phyloP scores from a whole-genome alignment of 83 land plant species.

The Picea engelmannii region DNA sequence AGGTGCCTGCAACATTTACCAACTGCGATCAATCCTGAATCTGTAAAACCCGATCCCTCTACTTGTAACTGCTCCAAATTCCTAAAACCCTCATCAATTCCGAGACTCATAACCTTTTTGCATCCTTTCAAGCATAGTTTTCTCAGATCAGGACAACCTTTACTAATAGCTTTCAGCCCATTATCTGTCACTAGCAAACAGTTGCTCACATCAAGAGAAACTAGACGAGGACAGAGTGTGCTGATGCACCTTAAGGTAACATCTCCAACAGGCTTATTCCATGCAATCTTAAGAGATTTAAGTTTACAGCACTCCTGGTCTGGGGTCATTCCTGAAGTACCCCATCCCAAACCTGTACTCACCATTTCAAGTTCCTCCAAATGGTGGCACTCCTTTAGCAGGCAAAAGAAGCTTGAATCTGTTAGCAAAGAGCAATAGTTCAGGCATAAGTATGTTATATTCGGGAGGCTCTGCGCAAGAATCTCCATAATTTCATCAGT shows the following conservation, averaged over 20 bases:
- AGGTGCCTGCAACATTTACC: conserved; percentile 26
- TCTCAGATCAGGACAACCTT: conserved; percentile 24
- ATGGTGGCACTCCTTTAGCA: conserved; percentile 17
- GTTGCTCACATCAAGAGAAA: conserved; percentile 26
- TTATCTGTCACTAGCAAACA: conserved; percentile 24
- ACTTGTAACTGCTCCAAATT: conserved; percentile 30
- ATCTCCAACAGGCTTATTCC: conserved; percentile 28
- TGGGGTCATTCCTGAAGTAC: background rate
- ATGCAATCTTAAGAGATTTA: conserved; percentile 21
- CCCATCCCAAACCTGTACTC: conserved; percentile 31
- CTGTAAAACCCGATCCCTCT: conserved; percentile 22
- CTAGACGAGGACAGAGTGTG: conserved; percentile 26
- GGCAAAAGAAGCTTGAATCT: conserved; percentile 25
- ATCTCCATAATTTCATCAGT: conserved; percentile 22
- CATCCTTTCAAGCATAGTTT: conserved; percentile 28
- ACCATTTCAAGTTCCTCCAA: conserved; percentile 35
- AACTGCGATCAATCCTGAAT: conserved; percentile 24
- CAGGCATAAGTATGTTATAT: conserved; percentile 27
- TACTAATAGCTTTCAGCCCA: conserved; percentile 27
- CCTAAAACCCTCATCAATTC: conserved; percentile 7
- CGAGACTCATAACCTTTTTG: conserved; percentile 20
- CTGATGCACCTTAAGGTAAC: conserved; percentile 14
- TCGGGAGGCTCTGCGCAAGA: conserved; percentile 19
- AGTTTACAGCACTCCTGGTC: conserved; percentile 12
- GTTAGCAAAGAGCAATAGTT: conserved; percentile 32